Evolutionary conservation across 1,139 yeast genomes (phyloP), one percentile per base, ranked within the genome.

Genomic region (Debaryomyces fabryi): DNA sequence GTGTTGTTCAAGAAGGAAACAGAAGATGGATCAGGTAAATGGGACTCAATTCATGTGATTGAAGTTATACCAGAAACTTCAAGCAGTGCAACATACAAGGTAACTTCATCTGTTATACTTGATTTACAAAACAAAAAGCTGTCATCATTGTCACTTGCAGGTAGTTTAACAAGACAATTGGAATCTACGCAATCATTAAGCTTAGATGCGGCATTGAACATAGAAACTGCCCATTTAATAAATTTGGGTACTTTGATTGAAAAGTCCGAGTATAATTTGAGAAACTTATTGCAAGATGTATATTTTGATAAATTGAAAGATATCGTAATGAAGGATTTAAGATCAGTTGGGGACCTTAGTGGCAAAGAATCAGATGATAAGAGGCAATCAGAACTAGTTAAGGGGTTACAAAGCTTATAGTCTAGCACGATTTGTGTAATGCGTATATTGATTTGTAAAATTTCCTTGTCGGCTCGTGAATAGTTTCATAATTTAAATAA

Each of bases 251-350:
- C 87, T 1, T 68, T 92, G 59, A 81, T 93, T 24, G 99, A 93
- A 68, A 96, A 90, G 55, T 79, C 90, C 45, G 99, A 93, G 69
- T 84, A 88, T 56, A 90, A 87, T 64, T 76, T 93, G 71, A 81
- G 99, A 67, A 89, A 88, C 60, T 75, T 88, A 69, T 77, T 93
- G 53, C 96, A 92, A 65, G 96, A 90, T 54, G 98, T 93, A 24
- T 93, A 93, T 65, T 93, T 93, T 63, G 98, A 96, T 61, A 93
- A 93, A 72, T 88, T 96, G 33, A 85, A 89, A 62, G 97, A 92
- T 63, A 85, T 92, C 46, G 71, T 89, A 57, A 69, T 74, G 60
- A 76, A 74, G 44, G 96, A 88, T 62, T 74, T 89, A 58, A 77
- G 96, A 60, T 77, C 86, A 8, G 63, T 79, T 33, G 79, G 79